phyloP scores from a whole-genome alignment of 2,329 filamentous ascomycete genomes.

The Fusarium bulbicola region DNA sequence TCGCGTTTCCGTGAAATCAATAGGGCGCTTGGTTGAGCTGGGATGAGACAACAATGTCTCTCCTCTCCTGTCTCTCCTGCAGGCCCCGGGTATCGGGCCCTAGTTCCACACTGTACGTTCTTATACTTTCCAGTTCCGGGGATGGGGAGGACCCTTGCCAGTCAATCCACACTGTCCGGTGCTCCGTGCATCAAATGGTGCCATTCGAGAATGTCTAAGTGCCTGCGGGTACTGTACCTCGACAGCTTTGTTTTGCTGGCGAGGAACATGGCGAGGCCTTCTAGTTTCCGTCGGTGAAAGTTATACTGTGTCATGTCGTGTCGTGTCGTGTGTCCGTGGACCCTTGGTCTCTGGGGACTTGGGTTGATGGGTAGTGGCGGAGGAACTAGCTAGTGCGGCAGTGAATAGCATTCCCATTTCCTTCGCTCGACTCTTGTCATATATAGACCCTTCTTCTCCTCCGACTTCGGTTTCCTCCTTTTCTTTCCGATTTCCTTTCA shows the following conservation, averaged over 20 bases:
- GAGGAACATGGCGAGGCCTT: conserved; percentile 14
- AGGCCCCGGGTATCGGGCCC: conserved; percentile 10
- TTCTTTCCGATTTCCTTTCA: not conserved
- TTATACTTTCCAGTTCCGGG: conserved; percentile 30
- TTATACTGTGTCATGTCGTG: not conserved
- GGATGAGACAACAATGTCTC: conserved; percentile 18
- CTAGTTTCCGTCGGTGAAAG: conserved; percentile 27
- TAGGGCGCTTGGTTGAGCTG: conserved; percentile 2
- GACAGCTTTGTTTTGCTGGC: conserved; percentile 7
- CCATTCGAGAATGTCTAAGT: conserved; percentile 21
- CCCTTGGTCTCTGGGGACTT: not conserved
- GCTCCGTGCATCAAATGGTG: conserved; percentile 29
- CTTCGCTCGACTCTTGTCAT: conserved; percentile 7
- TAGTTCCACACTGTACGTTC: not conserved
- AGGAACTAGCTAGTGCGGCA: not conserved
- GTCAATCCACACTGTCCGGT: conserved; percentile 19
- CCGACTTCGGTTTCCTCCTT: conserved; percentile 5
- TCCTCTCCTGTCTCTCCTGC: not conserved
- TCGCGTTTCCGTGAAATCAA: conserved; percentile 18
- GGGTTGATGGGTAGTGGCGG: conserved; percentile 17
- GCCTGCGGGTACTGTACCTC: conserved; percentile 5
- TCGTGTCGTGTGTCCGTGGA: not conserved
- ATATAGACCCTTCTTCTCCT: conserved; percentile 28
- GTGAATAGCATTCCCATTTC: conserved; percentile 1
- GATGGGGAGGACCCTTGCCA: conserved; percentile 22